Evolutionary conservation across 1,284 basidiomycete genomes (phyloP), one percentile per base, ranked within the genome.

Genomic region (Phaffia rhodozyma): DNA sequence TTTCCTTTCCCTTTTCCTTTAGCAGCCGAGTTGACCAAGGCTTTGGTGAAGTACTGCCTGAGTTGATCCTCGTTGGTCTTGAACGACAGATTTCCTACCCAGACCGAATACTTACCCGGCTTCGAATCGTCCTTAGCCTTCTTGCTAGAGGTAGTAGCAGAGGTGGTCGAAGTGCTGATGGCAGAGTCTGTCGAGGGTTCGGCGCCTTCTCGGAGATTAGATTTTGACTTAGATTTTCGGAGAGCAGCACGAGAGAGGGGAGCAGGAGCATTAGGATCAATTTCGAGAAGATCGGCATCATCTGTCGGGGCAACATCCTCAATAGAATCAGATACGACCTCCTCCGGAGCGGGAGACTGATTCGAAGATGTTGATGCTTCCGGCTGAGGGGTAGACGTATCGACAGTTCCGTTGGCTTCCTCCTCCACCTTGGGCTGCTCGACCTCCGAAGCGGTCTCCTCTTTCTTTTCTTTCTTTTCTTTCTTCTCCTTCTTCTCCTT

Each of bases 81-180:
- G 81, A 89, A 98, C 23, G 89, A 83, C 72, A 98, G 73, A 75
- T 98, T 98, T 55, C 96, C 94, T 49, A 97, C 85, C 90, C 94
- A 98, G 48, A 98, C 80, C 3, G 89, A 91, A 71, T 91, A 86
- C 71, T 89, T 83, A 55, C 64, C 64, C 55, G 62, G 60, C 68
- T 69, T 71, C 51, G 57, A 25, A 2, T 27, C 57, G 18, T 58
- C 64, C n/a, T 53, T 43, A 1, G 48, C 60, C 1, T 58, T 53
- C n/a, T 32, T 55, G 34, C 11, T 49, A 11, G 53, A 34, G 3
- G 38, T 29, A 23, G n/a, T 20, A n/a, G 47, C 34, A 32, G 60
- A 61, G 23, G 30, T 49, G n/a, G 55, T 29, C 34, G 62, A 63
- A 16, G 62, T 52, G 9, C 32, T 34, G 30, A 48, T 57, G 23